phyloP scores from a whole-genome alignment of 306 rosid genomes.

The Gleditsia sinensis region DNA sequence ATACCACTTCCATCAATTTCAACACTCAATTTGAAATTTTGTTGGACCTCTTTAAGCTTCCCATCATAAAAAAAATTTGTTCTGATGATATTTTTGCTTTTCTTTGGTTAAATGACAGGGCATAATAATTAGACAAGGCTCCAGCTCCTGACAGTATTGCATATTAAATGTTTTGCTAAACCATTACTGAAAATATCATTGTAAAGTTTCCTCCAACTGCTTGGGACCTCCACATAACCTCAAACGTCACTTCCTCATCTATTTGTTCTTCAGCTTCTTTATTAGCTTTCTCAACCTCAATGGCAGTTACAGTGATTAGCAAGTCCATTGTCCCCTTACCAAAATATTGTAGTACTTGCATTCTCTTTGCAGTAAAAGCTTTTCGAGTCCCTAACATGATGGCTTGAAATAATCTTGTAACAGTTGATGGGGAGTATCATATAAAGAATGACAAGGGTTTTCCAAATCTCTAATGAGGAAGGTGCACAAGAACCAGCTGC shows the following conservation, averaged over 20 bases:
- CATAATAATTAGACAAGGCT: slow-evolving; percentile 88
- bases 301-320: slow-evolving; percentile 88
- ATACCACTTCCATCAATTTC: slow-evolving; percentile 63
- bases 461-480: slow-evolving; percentile 83
- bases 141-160: slow-evolving; percentile 75
- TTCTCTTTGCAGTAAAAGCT: slow-evolving; percentile 94
- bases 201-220: slow-evolving; percentile 80
- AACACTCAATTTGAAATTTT: slow-evolving; percentile 69
- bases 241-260: slow-evolving; percentile 81
- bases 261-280: slow-evolving; percentile 48
- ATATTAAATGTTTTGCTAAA: slow-evolving; percentile 27
- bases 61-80: slow-evolving; percentile 77
- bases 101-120: slow-evolving; percentile 80
- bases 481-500: slow-evolving; percentile 65
- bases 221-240: slow-evolving; percentile 99
- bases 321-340: slow-evolving; percentile 95
- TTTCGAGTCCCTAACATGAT: slow-evolving; percentile 71
- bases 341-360: slow-evolving; percentile 93
- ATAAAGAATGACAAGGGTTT: slow-evolving; percentile 10
- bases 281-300: slow-evolving; percentile 72
- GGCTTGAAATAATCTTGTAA: slow-evolving; percentile 38
- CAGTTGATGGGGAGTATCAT: slow-evolving; percentile 24
- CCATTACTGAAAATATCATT: slow-evolving; percentile 5
- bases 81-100: slow-evolving; percentile 76
- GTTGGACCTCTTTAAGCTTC: slow-evolving; percentile 88